A percentile compares a stretch with the other conserved stretches of the same genome.
Conservation (phyloP, 1,139 yeast genomes). For the Suhomyces bribrorum region DNA sequence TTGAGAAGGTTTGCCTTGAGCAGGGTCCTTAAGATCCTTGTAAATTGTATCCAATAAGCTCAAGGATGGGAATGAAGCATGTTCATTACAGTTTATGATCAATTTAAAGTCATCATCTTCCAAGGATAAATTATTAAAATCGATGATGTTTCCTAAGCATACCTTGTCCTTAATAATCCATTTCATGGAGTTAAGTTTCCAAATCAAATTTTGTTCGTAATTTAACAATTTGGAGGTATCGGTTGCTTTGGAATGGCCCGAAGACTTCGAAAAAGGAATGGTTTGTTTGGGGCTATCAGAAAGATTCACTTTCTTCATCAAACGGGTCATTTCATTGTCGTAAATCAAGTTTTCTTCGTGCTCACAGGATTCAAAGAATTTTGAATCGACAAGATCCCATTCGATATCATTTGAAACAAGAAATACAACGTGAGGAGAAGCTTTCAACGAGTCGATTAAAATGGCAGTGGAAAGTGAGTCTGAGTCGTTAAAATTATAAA, state of each 20-base stretch:
- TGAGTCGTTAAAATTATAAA: slow-evolving; percentile 31
- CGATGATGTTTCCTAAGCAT: slow-evolving; percentile 38
- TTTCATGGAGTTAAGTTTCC: slow-evolving; percentile 37
- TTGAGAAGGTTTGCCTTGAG: slow-evolving; percentile 8
- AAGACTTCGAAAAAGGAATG: not conserved
- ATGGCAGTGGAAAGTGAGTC: slow-evolving; percentile 16
- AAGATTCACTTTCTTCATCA: slow-evolving; percentile 1
- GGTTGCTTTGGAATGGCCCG: not conserved
- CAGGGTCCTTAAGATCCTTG: slow-evolving; percentile 12
- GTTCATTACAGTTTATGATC: slow-evolving; percentile 39
- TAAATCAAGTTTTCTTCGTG: slow-evolving; percentile 6
- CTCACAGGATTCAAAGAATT: slow-evolving; percentile 6
- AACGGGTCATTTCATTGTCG: slow-evolving; percentile 7
- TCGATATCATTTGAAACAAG: slow-evolving; percentile 13
- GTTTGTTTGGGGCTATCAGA: not conserved
- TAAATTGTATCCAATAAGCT: slow-evolving; percentile 19
- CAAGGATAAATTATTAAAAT: slow-evolving; percentile 26
- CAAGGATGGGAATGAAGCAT: slow-evolving; percentile 32
- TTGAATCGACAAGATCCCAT: slow-evolving; percentile 9
- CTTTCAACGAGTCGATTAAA: slow-evolving; percentile 15
- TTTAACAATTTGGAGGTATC: slow-evolving; percentile 26
- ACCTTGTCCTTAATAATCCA: slow-evolving; percentile 29
- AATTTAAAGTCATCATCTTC: slow-evolving; percentile 25
- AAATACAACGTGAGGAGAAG: slow-evolving; percentile 11
- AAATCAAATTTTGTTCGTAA: slow-evolving; percentile 40